Evolutionary conservation across 1,139 yeast genomes (phyloP), one percentile per base, ranked within the genome.

Genomic region (Scheffersomyces illinoinensis): DNA sequence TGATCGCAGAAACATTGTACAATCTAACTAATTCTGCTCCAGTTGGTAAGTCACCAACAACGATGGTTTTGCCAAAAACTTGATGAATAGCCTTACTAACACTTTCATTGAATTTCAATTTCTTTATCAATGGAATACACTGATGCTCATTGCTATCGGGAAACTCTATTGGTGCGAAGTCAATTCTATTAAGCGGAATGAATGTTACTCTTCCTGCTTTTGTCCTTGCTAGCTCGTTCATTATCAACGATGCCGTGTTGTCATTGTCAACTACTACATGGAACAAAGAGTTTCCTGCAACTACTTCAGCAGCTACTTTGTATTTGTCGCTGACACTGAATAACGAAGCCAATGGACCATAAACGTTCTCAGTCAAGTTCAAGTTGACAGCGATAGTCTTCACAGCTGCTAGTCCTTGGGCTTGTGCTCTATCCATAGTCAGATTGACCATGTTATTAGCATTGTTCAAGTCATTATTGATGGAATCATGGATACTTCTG

Each of bases 181-280:
- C 68, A n/a, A 93, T 70, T 64, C 97, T 81, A 69, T 92, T 92
- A 64, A 95, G 77, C 0, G 99, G 98, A 76, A 95, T 87, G 68
- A 95, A 93, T 0, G 98, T 92, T 0, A 91, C 93, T 67, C 98
- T 83, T 1, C 98, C 98, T 5, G 87, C 81, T 62, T 85, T 87
- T 59, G 84, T 85, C 57, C 90, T 80, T n/a, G 82, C 81, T 60
- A 95, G 77, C 68, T 91, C 96, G 54, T 89, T 88, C 89, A 95
- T 89, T 3, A 95, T 73, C 17, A 83, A 70, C 5, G 92, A 81
- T 0, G 98, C 98, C 0, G 97, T 91, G 54, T 84, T 87, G 65
- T 93, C 98, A 53, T 83, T 87, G 68, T 93, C 97, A 18, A 95
- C 98, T 18, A 95, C 96, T 50, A 93, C 86, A 71, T 95, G 93